Evolutionary conservation across 306 rosid species (phyloP).

Genomic region (Arachis stenosperma): DNA sequence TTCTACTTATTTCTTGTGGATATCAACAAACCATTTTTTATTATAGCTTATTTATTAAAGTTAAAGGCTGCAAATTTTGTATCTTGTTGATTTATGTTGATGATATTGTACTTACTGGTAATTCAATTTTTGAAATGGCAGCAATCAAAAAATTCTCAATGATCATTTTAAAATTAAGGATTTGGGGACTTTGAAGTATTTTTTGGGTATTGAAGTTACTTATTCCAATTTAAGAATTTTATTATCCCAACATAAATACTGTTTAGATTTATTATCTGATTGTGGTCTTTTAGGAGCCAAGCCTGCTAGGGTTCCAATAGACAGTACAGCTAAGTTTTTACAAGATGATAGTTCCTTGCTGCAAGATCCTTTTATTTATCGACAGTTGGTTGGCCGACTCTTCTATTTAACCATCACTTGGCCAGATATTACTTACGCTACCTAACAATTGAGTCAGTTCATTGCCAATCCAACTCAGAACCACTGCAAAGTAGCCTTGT

Average conservation of each 20-base stretch:
- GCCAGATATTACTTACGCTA: not conserved
- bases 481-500: rapidly evolving
- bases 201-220: no score
- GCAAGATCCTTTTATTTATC: not conserved
- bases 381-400: not conserved
- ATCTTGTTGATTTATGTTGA: no score
- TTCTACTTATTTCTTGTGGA: no score
- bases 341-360: not conserved
- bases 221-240: no score
- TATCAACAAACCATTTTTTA: no score
- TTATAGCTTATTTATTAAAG: no score
- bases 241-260: no score
- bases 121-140: not conserved
- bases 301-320: not conserved
- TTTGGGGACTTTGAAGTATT: no score
- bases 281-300: not conserved
- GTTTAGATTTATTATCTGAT: not conserved
- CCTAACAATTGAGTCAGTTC: not conserved
- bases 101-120: not conserved
- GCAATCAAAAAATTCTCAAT: no score
- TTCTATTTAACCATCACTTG: not conserved
- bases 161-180: not conserved
- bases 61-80: no score
- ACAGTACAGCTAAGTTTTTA: no score
- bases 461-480: not conserved